Evolutionary conservation across 495 filamentous ascomycete species (phyloP), one percentile per base, ranked within the genome.

Genomic region (Hyaloscypha bicolor): DNA sequence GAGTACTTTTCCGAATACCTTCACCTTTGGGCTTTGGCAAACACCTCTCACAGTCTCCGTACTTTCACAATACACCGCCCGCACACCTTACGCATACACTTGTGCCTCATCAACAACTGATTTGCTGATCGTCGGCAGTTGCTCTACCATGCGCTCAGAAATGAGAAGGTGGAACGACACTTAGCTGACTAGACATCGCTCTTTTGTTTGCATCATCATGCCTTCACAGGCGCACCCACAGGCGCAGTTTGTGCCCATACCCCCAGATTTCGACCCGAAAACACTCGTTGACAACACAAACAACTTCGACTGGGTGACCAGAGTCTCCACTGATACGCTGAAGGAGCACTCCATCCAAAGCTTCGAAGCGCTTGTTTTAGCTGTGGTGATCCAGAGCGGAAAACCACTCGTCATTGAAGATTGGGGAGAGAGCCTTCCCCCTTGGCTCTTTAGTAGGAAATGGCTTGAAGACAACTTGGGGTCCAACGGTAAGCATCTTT

Each of bases 401-500:
- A 90, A 89, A 63, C 94, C 94, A 14, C 80, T 98, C 22, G 91
- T 98, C 51, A 87, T 98, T 53, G 91, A 95, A 75, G 93, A 93
- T 30, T 97, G 93, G 81, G 81, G 86, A 21, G 79, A 90, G 53
- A 87, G 90, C 67, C 84, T 90, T 30, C 85, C 85, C 12, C 76
- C 76, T 45, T 84, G 85, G 74, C 85, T 94, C 1, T 99, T 98
- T 75, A 91, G 89, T 33, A 80, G 85, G 16, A 77, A 84, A 65
- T 99, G 95, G 94, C 80, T 99, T 30, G 84, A 86, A 72, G 78
- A 83, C 29, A 88, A 90, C 22, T 85, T 89, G 74, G 86, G 89
- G 63, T 87, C 86, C 62, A 94, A 96, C 72, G 81, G 91, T 93
- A 75, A 80, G 86, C 72, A 52, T 60, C 37, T 3, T 16, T 31